Evolutionary conservation across 768 basidiomycete species (phyloP).

Genomic region (Lyophyllum shimeji): DNA sequence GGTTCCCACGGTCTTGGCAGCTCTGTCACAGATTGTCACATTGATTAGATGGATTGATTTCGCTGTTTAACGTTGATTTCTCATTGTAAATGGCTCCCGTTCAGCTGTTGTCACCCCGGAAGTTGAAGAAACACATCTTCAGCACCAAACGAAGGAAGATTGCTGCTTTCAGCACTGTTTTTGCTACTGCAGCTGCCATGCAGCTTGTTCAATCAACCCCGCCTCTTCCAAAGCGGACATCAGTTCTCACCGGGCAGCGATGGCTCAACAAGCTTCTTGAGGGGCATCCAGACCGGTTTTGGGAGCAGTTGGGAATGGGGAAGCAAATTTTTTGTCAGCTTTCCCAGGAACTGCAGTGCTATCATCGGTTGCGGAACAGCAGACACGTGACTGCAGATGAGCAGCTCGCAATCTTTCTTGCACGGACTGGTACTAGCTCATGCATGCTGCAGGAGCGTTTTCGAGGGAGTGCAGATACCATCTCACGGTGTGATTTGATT

Average conservation of each 20-base stretch:
- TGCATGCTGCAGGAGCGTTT: constrained; percentile 32
- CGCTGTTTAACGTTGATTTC: too few relatives aligned
- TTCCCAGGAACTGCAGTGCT: constrained; percentile 20
- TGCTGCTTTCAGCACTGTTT: too few relatives aligned
- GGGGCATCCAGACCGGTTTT: constrained; percentile 23
- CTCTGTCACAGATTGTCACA: too few relatives aligned
- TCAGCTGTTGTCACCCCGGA: too few relatives aligned
- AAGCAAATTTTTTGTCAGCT: constrained; percentile 27
- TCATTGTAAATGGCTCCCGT: too few relatives aligned
- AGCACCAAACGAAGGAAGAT: too few relatives aligned
- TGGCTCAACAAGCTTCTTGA: constrained; percentile 25
- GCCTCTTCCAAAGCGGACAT: constrained; percentile 15
- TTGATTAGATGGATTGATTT: too few relatives aligned
- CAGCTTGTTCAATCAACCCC: too few relatives aligned
- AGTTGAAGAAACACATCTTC: too few relatives aligned
- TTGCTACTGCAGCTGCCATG: too few relatives aligned
- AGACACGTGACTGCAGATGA: constrained; percentile 29
- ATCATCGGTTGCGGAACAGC: constrained; percentile 18
- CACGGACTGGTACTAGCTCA: constrained; percentile 25
- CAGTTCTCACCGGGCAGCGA: constrained; percentile 20
- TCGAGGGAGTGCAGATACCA: constrained; percentile 38
- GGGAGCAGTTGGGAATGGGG: constrained; percentile 25
- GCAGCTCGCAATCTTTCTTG: constrained; percentile 36
- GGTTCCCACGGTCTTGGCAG: too few relatives aligned
- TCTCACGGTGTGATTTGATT: constrained; percentile 30